These are phyloP conservation scores for Wilhelminamyces savonicus DNA, from an alignment of 805 yeast species.

Conservation along the genomic window DNA sequence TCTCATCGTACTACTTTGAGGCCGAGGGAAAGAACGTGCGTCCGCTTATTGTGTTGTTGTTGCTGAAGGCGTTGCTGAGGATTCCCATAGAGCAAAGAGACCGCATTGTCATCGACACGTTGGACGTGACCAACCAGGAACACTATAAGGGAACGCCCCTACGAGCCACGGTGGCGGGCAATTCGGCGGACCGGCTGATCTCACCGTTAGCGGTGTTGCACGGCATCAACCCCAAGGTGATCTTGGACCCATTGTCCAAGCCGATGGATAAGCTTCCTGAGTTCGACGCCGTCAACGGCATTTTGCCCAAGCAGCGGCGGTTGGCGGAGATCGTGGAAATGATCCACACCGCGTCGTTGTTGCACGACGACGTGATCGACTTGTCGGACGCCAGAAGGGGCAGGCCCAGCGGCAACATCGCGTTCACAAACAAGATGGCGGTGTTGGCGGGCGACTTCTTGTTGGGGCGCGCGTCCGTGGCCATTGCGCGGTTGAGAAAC, in stretches of 20 bases:
- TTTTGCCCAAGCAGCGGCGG: constrained; percentile 90
- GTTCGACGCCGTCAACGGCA: constrained; percentile 57
- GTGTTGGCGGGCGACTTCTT: constrained; percentile 94
- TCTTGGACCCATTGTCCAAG: constrained; percentile 75
- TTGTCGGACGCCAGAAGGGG: constrained; percentile 84
- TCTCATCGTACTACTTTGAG: constrained; percentile 91
- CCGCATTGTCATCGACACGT: constrained; percentile 52
- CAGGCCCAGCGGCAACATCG: constrained; percentile 84
- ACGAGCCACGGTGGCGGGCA: constrained; percentile 46
- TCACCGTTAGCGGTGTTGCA: constrained; percentile 80
- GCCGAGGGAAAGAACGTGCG: constrained; percentile 95
- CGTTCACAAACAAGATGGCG: constrained; percentile 96
- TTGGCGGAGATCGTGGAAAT: constrained; percentile 96
- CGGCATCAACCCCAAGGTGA: constrained; percentile 82
- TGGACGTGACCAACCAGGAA: constrained; percentile 63
- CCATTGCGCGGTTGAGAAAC: constrained; percentile 85
- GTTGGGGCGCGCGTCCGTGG: constrained; percentile 93
- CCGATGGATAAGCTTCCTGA: constrained; percentile 71
- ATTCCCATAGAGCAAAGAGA: constrained; percentile 68
- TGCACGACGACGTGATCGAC: constrained; percentile 97
- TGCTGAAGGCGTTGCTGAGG: constrained; percentile 72
- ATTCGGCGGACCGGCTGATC: constrained; percentile 55
- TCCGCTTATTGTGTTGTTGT: constrained; percentile 78
- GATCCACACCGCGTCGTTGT: constrained; percentile 94
- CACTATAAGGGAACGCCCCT: constrained; percentile 55